These are phyloP conservation scores for Fomitopsis serialis DNA, from an alignment of 768 basidiomycete species.

Conservation along the genomic window DNA sequence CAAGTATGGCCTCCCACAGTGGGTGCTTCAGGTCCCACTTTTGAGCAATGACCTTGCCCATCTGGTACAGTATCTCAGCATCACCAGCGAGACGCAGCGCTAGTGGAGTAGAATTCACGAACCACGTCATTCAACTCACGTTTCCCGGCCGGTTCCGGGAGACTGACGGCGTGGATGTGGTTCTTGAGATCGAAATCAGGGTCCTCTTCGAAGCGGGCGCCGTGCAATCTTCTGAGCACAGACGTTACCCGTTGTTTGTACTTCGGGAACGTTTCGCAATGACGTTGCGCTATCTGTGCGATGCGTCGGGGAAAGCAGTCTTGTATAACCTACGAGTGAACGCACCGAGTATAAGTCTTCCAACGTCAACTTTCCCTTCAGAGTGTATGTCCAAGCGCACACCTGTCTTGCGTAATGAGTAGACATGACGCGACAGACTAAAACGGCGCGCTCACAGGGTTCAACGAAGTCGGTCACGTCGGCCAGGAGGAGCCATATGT, in stretches of 20 bases:
- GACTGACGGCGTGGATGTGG: conserved; percentile 12
- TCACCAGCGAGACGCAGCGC: not conserved
- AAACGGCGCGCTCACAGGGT: conserved; percentile 10
- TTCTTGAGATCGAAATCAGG: conserved; percentile 14
- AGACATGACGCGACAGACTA: not conserved
- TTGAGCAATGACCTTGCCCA: conserved; percentile 17
- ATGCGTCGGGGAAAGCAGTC: not conserved
- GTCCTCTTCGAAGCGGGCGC: conserved; percentile 18
- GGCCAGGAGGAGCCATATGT: conserved; percentile 16
- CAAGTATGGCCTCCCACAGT: conserved; percentile 15
- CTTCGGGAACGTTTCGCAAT: conserved; percentile 14
- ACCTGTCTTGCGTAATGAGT: not conserved
- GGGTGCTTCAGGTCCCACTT: conserved; percentile 16
- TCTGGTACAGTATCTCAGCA: conserved; percentile 1
- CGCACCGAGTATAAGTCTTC: conserved; percentile 5
- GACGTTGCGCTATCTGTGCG: conserved; percentile 2
- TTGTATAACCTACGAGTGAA: not conserved
- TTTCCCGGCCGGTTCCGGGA: conserved; percentile 19
- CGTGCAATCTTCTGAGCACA: conserved; percentile 12
- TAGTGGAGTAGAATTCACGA: not conserved
- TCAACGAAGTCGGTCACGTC: conserved; percentile 18
- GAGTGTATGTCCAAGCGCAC: conserved; percentile 11
- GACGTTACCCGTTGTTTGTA: conserved; percentile 14
- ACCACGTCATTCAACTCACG: conserved; percentile 16
- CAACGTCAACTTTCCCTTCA: conserved; percentile 7